Conservation (phyloP, 257 asterid species). For the Vinca minor region DNA sequence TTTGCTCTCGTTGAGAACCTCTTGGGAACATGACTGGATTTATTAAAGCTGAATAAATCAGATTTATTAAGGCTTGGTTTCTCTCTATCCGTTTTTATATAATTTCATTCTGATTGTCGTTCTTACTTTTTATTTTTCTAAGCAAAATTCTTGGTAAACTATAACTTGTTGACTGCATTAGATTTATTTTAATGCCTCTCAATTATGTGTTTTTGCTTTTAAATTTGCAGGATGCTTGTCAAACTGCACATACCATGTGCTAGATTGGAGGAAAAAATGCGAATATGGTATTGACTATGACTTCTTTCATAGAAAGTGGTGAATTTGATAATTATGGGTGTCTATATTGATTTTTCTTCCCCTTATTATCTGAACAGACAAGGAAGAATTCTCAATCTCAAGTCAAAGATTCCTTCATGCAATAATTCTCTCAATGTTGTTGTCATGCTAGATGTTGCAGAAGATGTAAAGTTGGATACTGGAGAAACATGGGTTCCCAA, state of each 20-base stretch:
- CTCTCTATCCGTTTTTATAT: too few relatives aligned
- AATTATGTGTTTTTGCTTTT: conserved; percentile 9
- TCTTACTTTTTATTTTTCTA: not conserved
- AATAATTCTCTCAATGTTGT: too few relatives aligned
- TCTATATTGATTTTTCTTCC: not conserved
- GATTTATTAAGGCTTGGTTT: too few relatives aligned
- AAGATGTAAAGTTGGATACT: too few relatives aligned
- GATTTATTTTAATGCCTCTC: conserved; percentile 5
- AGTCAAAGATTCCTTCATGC: not conserved
- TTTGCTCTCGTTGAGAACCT: conserved; percentile 13
- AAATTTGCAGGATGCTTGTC: conserved; percentile 19
- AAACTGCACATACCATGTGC: conserved; percentile 1
- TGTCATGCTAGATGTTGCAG: too few relatives aligned
- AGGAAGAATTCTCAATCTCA: not conserved
- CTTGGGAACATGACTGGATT: conserved; percentile 10
- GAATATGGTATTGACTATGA: not conserved
- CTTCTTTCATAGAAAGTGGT: not conserved
- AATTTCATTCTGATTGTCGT: not conserved
- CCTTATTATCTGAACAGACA: not conserved
- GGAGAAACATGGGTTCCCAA: too few relatives aligned
- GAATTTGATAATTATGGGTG: not conserved
- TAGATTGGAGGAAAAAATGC: conserved; percentile 1
- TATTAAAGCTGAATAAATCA: too few relatives aligned
- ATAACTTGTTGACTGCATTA: not conserved
- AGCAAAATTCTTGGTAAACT: not conserved